These are phyloP conservation scores for Lasiosphaeria miniovina DNA, from an alignment of 495 filamentous ascomycete genomes.

Conservation along the genomic window DNA sequence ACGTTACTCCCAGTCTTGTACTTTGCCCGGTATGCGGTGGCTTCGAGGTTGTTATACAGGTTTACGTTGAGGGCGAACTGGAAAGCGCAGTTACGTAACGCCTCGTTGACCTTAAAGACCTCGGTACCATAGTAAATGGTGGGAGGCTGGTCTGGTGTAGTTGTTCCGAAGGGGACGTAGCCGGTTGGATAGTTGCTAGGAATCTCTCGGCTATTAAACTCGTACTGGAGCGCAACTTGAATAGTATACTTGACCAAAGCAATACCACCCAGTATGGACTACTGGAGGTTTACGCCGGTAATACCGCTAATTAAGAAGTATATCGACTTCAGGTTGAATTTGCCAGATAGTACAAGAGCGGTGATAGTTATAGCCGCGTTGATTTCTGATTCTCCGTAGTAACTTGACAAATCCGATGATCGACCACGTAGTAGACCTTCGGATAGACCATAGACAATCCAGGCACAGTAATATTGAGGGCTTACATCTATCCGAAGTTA, in stretches of 20 bases:
- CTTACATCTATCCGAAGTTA: constrained; percentile 50
- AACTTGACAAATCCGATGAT: constrained; percentile 60
- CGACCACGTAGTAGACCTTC: constrained; percentile 58
- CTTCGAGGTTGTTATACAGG: constrained; percentile 52
- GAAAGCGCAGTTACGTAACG: constrained; percentile 55
- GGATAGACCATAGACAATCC: constrained; percentile 66
- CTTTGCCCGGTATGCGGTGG: constrained; percentile 56
- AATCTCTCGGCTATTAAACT: constrained; percentile 70
- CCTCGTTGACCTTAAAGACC: constrained; percentile 68
- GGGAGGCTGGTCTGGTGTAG: constrained; percentile 57
- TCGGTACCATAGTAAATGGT: constrained; percentile 68
- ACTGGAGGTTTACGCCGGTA: constrained; percentile 67
- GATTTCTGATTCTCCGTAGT: constrained; percentile 62
- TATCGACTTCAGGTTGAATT: constrained; percentile 64
- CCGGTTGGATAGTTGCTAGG: constrained; percentile 62
- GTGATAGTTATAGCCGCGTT: constrained; percentile 66
- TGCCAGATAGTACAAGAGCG: constrained; percentile 54
- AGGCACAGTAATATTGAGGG: constrained; percentile 62
- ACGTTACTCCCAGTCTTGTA: constrained; percentile 43
- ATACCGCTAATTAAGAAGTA: constrained; percentile 74
- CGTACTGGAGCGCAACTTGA: constrained; percentile 72
- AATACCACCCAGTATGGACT: constrained; percentile 58
- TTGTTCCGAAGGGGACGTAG: constrained; percentile 61
- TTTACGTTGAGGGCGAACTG: constrained; percentile 53
- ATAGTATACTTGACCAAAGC: constrained; percentile 66